Evolutionary conservation across 2,329 filamentous ascomycete species (phyloP).

Genomic region (Bisporella sp.): DNA sequence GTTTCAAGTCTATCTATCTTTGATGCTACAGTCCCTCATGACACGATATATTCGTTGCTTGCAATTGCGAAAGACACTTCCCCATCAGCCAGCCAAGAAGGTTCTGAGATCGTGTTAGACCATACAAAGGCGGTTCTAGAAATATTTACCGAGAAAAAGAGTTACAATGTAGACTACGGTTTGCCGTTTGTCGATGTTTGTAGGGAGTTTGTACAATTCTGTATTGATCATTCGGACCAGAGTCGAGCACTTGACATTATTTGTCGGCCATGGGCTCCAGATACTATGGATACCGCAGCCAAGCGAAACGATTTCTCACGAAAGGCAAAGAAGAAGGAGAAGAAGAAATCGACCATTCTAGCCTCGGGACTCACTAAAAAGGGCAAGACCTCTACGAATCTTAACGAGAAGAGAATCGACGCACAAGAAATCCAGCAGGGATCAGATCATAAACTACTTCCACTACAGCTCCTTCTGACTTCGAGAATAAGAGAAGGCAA

Average conservation of each 20-base stretch:
- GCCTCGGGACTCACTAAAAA: slow-evolving; percentile 12
- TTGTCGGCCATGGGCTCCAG: slow-evolving; percentile 32
- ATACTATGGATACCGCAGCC: neutral
- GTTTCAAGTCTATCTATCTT: too few relatives aligned
- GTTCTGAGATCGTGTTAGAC: neutral
- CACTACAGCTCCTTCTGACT: too few relatives aligned
- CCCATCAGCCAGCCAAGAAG: too few relatives aligned
- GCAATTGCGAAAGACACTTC: too few relatives aligned
- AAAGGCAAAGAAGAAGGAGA: slow-evolving; percentile 12
- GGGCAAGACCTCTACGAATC: too few relatives aligned
- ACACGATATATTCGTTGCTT: too few relatives aligned
- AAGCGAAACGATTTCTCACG: neutral
- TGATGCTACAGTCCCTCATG: too few relatives aligned
- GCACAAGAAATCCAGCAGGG: too few relatives aligned
- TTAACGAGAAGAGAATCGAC: too few relatives aligned
- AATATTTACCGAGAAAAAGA: slow-evolving; percentile 18
- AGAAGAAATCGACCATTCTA: slow-evolving; percentile 17
- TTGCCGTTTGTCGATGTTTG: slow-evolving; percentile 26
- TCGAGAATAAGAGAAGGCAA: slow-evolving; percentile 29
- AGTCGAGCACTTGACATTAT: slow-evolving; percentile 30
- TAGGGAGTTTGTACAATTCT: slow-evolving; percentile 29
- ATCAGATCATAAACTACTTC: too few relatives aligned
- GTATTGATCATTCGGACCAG: slow-evolving; percentile 18
- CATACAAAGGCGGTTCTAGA: slow-evolving; percentile 28
- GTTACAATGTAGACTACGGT: slow-evolving; percentile 29